Evolutionary conservation across 208 protist genomes (phyloP).

Genomic region (Trypanosoma congolense): DNA sequence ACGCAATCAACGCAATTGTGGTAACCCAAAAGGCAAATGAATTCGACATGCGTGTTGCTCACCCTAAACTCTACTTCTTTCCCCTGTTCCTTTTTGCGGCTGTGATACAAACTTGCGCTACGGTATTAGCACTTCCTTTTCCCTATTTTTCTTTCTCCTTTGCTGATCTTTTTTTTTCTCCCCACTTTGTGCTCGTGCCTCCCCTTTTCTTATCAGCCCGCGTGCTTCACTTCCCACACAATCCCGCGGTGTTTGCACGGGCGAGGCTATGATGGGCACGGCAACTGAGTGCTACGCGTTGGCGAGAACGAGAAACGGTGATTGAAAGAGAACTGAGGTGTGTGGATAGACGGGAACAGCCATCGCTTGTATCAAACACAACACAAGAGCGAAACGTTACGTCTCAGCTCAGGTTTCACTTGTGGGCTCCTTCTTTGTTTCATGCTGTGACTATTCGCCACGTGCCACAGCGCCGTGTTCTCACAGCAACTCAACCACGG

Average conservation of each 20-base stretch:
- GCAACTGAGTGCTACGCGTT: no score
- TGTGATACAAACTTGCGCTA: background rate
- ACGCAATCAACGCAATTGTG: conserved; percentile 44
- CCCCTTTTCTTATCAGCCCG: no score
- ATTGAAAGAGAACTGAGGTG: no score
- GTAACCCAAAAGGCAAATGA: conserved; percentile 26
- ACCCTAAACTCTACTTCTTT: background rate
- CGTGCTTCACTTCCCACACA: no score
- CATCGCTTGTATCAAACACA: no score
- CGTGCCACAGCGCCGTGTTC: background rate
- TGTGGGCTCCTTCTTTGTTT: no score
- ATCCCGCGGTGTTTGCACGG: no score
- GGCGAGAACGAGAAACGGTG: no score
- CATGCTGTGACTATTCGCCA: background rate
- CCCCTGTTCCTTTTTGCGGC: background rate
- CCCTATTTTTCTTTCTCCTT: background rate
- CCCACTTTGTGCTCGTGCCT: background rate
- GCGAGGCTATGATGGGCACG: no score
- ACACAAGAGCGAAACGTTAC: no score
- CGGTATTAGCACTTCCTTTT: background rate
- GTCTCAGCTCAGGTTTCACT: no score
- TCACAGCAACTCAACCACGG: conserved; percentile 32
- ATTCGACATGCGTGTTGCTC: conserved; percentile 18
- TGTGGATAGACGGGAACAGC: no score
- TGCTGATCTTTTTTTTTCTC: background rate